A percentile compares a stretch with the other conserved stretches of the same genome.
phyloP scores from a whole-genome alignment of 176 grass and related monocot genomes.

The Rhynchospora pubera region DNA sequence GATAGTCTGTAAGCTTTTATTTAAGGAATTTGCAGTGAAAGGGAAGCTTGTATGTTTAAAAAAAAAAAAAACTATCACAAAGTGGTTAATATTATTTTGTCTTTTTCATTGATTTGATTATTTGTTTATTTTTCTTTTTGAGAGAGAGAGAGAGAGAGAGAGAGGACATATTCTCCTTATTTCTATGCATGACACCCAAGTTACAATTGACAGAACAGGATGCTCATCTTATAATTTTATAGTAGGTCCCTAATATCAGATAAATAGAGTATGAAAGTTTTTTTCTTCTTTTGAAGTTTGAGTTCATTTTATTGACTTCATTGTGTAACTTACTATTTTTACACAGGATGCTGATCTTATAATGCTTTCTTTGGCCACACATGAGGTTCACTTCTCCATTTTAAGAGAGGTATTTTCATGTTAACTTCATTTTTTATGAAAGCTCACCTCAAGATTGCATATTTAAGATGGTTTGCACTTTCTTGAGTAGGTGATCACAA shows the following conservation, averaged over 20 bases:
- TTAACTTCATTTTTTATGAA: slow-evolving; percentile 4
- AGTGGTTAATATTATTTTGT: background rate
- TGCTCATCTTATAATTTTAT: background rate
- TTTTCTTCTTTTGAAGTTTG: background rate
- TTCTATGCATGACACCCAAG: background rate
- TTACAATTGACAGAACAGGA: background rate
- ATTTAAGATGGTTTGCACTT: slow-evolving; percentile 22
- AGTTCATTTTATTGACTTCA: background rate
- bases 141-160: too few relatives aligned
- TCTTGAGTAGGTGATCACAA: slow-evolving; percentile 86
- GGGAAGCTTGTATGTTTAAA: background rate
- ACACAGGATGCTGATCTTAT: slow-evolving; percentile 96
- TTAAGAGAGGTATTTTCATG: slow-evolving; percentile 80
- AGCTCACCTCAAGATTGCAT: background rate
- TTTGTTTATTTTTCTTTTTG: background rate
- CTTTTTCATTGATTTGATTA: background rate
- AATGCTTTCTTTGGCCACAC: slow-evolving; percentile 95
- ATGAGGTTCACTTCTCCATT: slow-evolving; percentile 95
- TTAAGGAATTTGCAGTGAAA: background rate
- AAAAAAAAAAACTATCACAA: background rate
- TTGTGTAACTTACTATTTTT: background rate
- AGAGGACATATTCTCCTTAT: background rate
- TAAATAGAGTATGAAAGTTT: background rate
- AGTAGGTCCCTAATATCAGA: background rate
- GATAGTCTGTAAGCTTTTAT: background rate